Evolutionary conservation across 176 grass and related monocot genomes (phyloP), one percentile per base, ranked within the genome.

Genomic region (Oryza glumipatula): DNA sequence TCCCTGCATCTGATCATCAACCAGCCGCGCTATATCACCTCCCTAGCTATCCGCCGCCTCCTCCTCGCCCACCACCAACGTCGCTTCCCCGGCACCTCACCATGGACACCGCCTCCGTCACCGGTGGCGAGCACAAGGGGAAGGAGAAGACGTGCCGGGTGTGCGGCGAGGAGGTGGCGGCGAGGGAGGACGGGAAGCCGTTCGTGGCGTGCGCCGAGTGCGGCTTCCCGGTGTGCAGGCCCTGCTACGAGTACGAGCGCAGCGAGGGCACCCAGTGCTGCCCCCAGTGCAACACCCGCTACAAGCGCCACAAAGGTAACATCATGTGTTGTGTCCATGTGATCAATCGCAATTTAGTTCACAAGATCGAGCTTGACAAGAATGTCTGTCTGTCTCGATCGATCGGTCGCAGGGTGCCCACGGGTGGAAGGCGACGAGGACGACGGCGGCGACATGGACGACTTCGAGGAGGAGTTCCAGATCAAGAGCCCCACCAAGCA

Each of bases 231-330:
- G 93, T 98, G 9, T 98, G 95, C 85, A 65, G 63, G 49, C 93
- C 91, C 5, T 98, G 95, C 70, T 98, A 98, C 66, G 93, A 98
- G 79, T 98, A 95, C 33, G 93, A 98, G 85, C 85, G 91, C 78
- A 23, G 69, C 60, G 95, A 98, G 56, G 95, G 95, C 65, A 80
- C 72, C 24, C 89, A 92, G 65, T 83, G 90, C 70, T 98, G 95
- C 64, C 95, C 95, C 5, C 95, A 98, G 89, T 98, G 95, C 89
- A 98, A 85, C 83, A 89, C 89, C 68, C 93, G 95, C 65, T 98
- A 95, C 89, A 98, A 95, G 89, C 95, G 91, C 19, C 95, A 95
- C 6, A 95, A 92, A 93, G 95, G 95, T 93, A 15, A 1, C 30
- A 32, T 32, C 30, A 32, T 3, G 30, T 32, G 30, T 32, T 32